These are phyloP conservation scores for Takashimella tepidaria DNA, from an alignment of 1,284 basidiomycete species.

Conservation along the genomic window DNA sequence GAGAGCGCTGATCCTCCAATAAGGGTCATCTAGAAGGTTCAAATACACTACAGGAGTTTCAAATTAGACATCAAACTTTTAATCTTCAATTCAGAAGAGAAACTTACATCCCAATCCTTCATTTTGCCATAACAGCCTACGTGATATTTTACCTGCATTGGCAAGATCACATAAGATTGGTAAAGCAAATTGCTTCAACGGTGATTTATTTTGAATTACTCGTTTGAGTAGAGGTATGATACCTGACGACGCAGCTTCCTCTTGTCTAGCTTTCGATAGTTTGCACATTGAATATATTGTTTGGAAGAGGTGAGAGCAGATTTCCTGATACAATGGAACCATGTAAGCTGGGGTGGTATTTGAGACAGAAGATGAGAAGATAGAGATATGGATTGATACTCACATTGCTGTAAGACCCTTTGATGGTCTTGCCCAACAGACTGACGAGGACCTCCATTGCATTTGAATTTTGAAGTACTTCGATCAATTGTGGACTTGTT, in stretches of 20 bases:
- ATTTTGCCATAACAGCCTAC: constrained; percentile 81
- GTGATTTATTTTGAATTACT: constrained; percentile 79
- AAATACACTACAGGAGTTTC: constrained; percentile 84
- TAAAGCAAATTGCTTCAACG: constrained; percentile 90
- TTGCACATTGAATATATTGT: constrained; percentile 91
- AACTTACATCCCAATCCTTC: constrained; percentile 59
- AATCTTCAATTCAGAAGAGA: constrained; percentile 13
- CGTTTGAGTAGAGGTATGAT: constrained; percentile 85
- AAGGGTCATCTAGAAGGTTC: constrained; percentile 79
- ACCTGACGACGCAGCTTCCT: constrained; percentile 92
- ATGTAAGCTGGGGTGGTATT: background rate
- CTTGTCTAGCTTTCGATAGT: constrained; percentile 88
- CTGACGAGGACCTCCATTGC: constrained; percentile 83
- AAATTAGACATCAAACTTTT: constrained; percentile 4
- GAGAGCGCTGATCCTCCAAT: constrained; percentile 90
- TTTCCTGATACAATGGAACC: constrained; percentile 65
- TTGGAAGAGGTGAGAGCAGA: constrained; percentile 75
- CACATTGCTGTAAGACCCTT: constrained; percentile 75
- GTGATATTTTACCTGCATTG: constrained; percentile 84
- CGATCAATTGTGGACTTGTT: constrained; percentile 81
- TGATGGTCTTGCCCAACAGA: constrained; percentile 73
- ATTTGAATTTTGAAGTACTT: constrained; percentile 92
- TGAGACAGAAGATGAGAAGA: background rate
- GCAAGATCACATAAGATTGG: constrained; percentile 94
- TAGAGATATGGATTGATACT: constrained; percentile 31